Percentiles rank a stretch among this genome's conserved stretches.
These are phyloP conservation scores for Xerocomus nothofagi DNA, from an alignment of 1,284 basidiomycete genomes.

Conservation along the genomic window DNA sequence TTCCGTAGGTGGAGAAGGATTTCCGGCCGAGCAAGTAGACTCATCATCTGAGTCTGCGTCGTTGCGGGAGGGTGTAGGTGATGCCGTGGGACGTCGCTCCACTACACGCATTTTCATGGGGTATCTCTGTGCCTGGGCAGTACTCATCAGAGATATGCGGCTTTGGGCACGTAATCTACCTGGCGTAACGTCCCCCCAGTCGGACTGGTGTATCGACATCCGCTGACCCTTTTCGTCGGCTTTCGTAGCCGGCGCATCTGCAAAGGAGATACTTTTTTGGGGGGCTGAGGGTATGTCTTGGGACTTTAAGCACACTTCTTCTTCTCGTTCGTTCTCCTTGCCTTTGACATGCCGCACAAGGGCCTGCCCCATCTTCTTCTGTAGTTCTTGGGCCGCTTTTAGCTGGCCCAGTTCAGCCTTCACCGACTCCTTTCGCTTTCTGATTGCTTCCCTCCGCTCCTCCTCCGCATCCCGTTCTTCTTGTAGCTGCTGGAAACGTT, in stretches of 20 bases:
- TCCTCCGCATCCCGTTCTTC: conserved; percentile 44
- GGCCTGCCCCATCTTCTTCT: conserved; percentile 76
- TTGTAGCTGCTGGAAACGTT: conserved; percentile 45
- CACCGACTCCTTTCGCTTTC: conserved; percentile 51
- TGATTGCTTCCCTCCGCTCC: conserved; percentile 45
- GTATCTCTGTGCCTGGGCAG: conserved; percentile 39
- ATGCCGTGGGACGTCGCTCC: conserved; percentile 49
- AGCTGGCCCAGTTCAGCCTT: conserved; percentile 52
- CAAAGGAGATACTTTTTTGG: conserved; percentile 69
- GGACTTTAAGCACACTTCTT: conserved; percentile 16
- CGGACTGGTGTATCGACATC: conserved; percentile 15
- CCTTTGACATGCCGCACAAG: conserved; percentile 51
- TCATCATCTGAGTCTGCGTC: conserved; percentile 52
- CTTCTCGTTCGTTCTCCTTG: conserved; percentile 42
- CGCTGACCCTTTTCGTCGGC: conserved; percentile 4
- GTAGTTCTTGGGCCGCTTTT: conserved; percentile 57
- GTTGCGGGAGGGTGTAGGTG: conserved; percentile 19
- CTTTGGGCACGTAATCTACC: conserved; percentile 45
- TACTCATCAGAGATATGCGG: conserved; percentile 42
- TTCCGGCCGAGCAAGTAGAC: conserved; percentile 36
- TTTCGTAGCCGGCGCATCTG: conserved; percentile 37
- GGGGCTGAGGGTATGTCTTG: conserved; percentile 29
- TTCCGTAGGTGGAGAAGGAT: conserved; percentile 27
- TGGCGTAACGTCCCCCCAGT: conserved; percentile 58
- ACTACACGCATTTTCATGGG: conserved; percentile 70